Evolutionary conservation across 2,329 filamentous ascomycete species (phyloP).

Genomic region (Didymella pomorum): DNA sequence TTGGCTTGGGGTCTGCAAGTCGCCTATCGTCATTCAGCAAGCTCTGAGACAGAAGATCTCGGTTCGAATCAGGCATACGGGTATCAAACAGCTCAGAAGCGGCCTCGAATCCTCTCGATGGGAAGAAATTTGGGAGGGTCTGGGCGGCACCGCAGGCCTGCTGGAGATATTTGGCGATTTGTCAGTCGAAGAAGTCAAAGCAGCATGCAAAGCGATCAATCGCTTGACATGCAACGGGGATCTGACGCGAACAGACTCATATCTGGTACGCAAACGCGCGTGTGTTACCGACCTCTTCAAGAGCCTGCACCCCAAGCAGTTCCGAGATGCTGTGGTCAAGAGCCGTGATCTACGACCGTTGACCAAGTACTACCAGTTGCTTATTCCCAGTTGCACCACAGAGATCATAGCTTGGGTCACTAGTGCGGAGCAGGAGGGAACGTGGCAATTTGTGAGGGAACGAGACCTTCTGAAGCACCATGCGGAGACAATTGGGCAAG

Average conservation of each 20-base stretch:
- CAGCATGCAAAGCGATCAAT: constrained; percentile 30
- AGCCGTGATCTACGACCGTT: constrained; percentile 33
- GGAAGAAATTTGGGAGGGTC: constrained; percentile 28
- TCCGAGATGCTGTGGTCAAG: constrained; percentile 21
- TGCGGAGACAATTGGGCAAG: constrained; percentile 24
- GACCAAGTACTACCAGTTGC: constrained; percentile 25
- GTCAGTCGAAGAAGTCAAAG: constrained; percentile 36
- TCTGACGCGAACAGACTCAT: not conserved
- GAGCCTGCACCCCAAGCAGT: constrained; percentile 30
- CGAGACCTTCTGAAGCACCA: constrained; percentile 28
- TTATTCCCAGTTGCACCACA: constrained; percentile 35
- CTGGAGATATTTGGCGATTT: constrained; percentile 33
- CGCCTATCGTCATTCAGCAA: constrained; percentile 24
- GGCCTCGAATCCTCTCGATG: no score
- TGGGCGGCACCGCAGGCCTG: constrained; percentile 41
- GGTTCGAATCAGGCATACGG: not conserved
- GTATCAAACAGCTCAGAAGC: no score
- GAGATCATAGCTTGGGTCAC: constrained; percentile 25
- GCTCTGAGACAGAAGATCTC: constrained; percentile 39
- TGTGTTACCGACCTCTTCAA: constrained; percentile 31
- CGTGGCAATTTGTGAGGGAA: constrained; percentile 14
- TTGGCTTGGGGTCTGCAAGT: constrained; percentile 38
- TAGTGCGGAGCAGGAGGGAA: constrained; percentile 3
- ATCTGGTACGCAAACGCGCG: constrained; percentile 25
- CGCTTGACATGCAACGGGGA: constrained; percentile 24